Base-by-base conservation (phyloP, 768 basidiomycete genomes). In the Pholiota molesta region DNA sequence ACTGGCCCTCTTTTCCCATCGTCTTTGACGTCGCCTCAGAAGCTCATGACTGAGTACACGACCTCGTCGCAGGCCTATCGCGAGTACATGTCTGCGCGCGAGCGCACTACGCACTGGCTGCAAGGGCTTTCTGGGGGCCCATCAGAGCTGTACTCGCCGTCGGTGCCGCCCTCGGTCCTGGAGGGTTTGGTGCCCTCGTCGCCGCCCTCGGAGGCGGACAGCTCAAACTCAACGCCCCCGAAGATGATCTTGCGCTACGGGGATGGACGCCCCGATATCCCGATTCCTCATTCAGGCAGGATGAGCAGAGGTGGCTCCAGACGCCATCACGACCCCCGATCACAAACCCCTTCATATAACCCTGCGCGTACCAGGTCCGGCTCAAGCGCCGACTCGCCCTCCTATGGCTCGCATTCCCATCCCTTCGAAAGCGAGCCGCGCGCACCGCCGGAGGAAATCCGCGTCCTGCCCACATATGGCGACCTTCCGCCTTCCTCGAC, bases 191-290 rank as follows among this genome's bases (percentile, higher is more conserved):
- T 77, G 19, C 75, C 76, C 14, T 74, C 77, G 21, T 75, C 79
- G 17, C 79, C 82, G 5, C 74, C 78, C 33, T 84, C 83, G 37
- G 82, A 82, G 44, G 79, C 76, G 2, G 82, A 76, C 61, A 85
- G 83, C 69, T 76, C 80, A 9, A 74, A 76, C 64, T 85, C 84
- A 8, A 67, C 85, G 11, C 91, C 91, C 1, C 90, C 91, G 3
- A 85, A 83, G 67, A 90, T 92, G 88, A 74, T 91, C 62, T 74
- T 92, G 67, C 83, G 83, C 58, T 92, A 86, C 71, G 79, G 76
- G 21, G 86, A 89, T 69, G 89, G 91, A 2, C 72, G 86, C 40
- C 81, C 81, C 2, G 87, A 90, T 73, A 73, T 87, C 8, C 86
- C 88, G 37, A 87, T 91, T 68, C 81, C 84, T n/a, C 77, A 76